Evolutionary conservation across 2,329 filamentous ascomycete genomes (phyloP), one percentile per base, ranked within the genome.

Genomic region (Lachnellula cervina): DNA sequence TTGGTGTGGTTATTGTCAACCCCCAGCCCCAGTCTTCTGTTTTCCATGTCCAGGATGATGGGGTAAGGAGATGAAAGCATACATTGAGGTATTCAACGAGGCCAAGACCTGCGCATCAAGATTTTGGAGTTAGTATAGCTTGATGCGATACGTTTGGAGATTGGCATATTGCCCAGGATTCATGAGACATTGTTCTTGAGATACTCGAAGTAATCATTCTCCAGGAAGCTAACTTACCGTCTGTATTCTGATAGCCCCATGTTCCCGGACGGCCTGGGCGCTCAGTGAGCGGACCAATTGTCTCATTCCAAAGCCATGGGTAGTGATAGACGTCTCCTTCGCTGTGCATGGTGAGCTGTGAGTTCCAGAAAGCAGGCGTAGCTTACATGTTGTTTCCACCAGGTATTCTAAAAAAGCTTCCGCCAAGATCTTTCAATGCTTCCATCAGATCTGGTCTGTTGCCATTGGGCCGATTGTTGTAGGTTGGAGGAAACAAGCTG

Each of bases 361-460:
- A 54, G 25, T 57, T 43, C 11, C 50, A 49, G 9, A 57, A 28
- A 40, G 4, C 19, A 14, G 23, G 23, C 11, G 19, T 13, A 2
- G 64, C 70, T 55, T 66, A 70, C 68, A 86, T 69, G 72, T 84
- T 85, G 65, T 85, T 86, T 8, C 83, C 84, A 5, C 86, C 86
- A 0, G 85, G 84, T 56, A 87, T 80, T 16, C 86, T 78, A 45
- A 88, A 75, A 62, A 87, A 79, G n/a, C 76, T 77, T 0, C 79
- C 77, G 51, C 80, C 77, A 1, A 84, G 65, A 7, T 72, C 75
- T 3, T 75, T 77, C 2, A 86, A 68, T 6, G 77, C 75, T 51
- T 79, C 73, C 6, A 77, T 78, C 50, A 86, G 69, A 50, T 86
- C 81, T 8, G 75, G 68, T 5, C 82, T 72, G 42, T 84, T 70